Evolutionary conservation across 495 filamentous ascomycete genomes (phyloP), one percentile per base, ranked within the genome.

Genomic region (Neurospora terricola): DNA sequence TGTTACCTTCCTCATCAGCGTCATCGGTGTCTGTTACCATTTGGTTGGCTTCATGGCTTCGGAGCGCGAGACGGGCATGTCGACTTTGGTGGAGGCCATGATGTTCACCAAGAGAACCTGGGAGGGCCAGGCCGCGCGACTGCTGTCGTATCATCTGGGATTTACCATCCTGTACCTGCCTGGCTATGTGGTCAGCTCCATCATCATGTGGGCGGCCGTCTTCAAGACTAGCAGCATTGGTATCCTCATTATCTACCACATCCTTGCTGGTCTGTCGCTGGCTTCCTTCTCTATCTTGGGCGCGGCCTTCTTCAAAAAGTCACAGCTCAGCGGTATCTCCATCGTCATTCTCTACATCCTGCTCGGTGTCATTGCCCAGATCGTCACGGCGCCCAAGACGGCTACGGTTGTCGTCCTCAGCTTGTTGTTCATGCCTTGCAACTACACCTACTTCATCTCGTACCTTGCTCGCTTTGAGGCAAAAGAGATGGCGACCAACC

Each of bases 51-150:
- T 92, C 76, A 89, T 93, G 73, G 92, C 92, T 18, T 87, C 87
- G 30, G 93, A 96, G 82, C 84, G 93, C 62, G 93, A 96, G 82
- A 82, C 88, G 48, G 93, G 92, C 72, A 92, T 94, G 87, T 90
- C 91, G 38, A 91, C 92, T 54, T 83, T 96, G 54, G 84, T 94
- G 62, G 93, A 96, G 80, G 90, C 92, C 43, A 94, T 93, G 89
- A 93, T 94, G 87, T 88, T 90, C 27, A 91, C 90, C 74, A 79
- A 80, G 34, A 82, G 83, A 34, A 82, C 84, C 16, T 93, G 91
- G 91, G 79, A 91, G 76, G 88, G 88, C 16, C 92, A 94, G 82
- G 83, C 86, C 37, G 88, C 89, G 21, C 85, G 93, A 4, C 80
- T 94, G 11, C 71, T 90, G 30, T 87, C 90, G 0, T 89, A 92